phyloP scores from a whole-genome alignment of 2,329 filamentous ascomycete species.

The Furcasterigmium sp. region DNA sequence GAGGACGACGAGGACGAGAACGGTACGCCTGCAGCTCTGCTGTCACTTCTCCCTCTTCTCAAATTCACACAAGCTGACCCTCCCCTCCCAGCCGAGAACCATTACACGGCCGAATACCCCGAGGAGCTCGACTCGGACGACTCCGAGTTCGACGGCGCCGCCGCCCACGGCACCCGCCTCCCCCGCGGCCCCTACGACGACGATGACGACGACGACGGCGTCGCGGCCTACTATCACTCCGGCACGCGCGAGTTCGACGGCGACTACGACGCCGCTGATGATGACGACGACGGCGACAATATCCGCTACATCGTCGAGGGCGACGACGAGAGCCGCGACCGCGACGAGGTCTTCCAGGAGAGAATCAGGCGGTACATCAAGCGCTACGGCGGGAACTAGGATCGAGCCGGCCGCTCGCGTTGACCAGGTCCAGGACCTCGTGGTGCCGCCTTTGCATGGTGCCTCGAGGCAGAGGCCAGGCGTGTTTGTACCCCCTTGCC shows the following conservation, averaged over 20 bases:
- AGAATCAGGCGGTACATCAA: slow-evolving; percentile 15
- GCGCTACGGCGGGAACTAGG: slow-evolving; percentile 7
- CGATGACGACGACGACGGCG: slow-evolving; percentile 48
- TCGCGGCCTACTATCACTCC: slow-evolving; percentile 22
- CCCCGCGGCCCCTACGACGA: slow-evolving; percentile 44
- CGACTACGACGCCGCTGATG: slow-evolving; percentile 23
- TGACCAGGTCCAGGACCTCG: too few species aligned
- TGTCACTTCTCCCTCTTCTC: not conserved
- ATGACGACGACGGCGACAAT: slow-evolving; percentile 27
- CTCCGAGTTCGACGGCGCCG: slow-evolving; percentile 39
- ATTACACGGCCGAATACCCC: slow-evolving; percentile 75
- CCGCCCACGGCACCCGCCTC: slow-evolving; percentile 15
- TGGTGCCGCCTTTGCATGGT: too few species aligned
- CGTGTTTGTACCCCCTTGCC: too few species aligned
- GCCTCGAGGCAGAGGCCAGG: too few species aligned
- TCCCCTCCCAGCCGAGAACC: slow-evolving; percentile 58
- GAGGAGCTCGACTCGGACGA: slow-evolving; percentile 69
- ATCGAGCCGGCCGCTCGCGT: too few species aligned
- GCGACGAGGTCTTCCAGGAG: slow-evolving; percentile 18
- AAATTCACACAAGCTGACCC: slow-evolving; percentile 1
- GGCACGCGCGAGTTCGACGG: too few species aligned
- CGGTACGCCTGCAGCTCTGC: slow-evolving; percentile 32
- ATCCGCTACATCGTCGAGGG: slow-evolving; percentile 28
- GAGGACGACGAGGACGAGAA: slow-evolving; percentile 63
- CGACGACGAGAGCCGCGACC: slow-evolving; percentile 25